These are phyloP conservation scores for Lentinula boryana DNA, from an alignment of 768 basidiomycete species.

Conservation along the genomic window DNA sequence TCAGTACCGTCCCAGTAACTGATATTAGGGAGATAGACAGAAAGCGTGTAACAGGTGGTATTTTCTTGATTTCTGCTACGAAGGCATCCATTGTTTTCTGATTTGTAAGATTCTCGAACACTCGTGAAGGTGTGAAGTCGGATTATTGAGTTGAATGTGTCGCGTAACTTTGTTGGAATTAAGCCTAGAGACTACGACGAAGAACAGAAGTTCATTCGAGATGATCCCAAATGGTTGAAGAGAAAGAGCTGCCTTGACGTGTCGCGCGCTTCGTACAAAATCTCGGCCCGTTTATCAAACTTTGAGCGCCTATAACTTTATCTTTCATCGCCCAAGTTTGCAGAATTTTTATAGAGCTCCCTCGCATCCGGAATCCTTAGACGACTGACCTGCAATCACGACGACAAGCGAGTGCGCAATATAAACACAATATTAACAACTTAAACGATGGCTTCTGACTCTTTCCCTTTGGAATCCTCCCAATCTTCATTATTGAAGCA, in stretches of 20 bases:
- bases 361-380: too few species aligned
- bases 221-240: too few species aligned
- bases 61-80: constrained; percentile 64
- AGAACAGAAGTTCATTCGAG: too few species aligned
- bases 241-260: too few species aligned
- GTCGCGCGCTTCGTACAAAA: too few species aligned
- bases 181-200: too few species aligned
- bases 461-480: background rate
- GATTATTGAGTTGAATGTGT: background rate
- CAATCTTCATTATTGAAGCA: constrained; percentile 25
- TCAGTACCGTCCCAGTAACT: constrained; percentile 51
- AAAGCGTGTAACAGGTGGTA: constrained; percentile 79
- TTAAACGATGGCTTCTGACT: background rate
- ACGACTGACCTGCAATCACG: too few species aligned
- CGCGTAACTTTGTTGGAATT: background rate
- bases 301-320: too few species aligned
- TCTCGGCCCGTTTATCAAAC: too few species aligned
- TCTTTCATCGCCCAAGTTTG: too few species aligned
- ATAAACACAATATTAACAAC: background rate
- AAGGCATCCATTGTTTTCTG: constrained; percentile 36
- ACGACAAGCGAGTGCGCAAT: too few species aligned
- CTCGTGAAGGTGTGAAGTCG: background rate
- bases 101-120: background rate
- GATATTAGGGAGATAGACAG: constrained; percentile 54
- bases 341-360: too few species aligned